Base-by-base conservation (phyloP, 805 yeast genomes). In the Myxozyma melibiosi region DNA sequence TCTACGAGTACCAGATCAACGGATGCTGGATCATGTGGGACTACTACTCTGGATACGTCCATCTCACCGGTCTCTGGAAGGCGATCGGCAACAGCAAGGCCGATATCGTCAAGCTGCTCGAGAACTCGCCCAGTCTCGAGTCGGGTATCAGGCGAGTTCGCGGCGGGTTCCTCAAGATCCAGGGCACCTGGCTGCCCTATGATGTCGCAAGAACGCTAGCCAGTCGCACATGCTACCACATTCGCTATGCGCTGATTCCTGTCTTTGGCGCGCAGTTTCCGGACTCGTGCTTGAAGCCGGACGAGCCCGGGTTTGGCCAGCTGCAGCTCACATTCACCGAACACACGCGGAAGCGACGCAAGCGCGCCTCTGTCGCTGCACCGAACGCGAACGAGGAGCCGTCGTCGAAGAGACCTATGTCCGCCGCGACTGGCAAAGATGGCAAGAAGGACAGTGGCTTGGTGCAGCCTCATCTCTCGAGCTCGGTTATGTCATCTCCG, bases 181-280 rank as follows among this genome's bases (percentile, higher is more conserved):
- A 90, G 73, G 97, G 97, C 3, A 89, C 96, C 7, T 91, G 97
- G 97, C 73, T 90, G 38, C 92, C 96, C 1, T 85, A 73, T 67
- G 80, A 79, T 8, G 76, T 87, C 49, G 90, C 95, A 24, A 78
- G 78, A 58, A 73, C 80, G 31, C 74, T 90, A 51, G 92, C 96
- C 2, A 71, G 81, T 33, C 80, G 86, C 50, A 87, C 90, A 66
- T 88, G 96, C 73, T 90, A 80, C 71, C 82, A 84, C 55, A 86
- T 90, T 43, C 76, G 97, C 55, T 86, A 76, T 68, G 82, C 87
- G 20, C 73, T 90, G 63, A 80, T 89, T 27, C 96, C 97, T 2
- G 64, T 90, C 6, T 90, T 90, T 72, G 97, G 97, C 2, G 71
- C 74, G 1, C 78, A 74, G 27, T 90, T 90, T 69, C 84, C 87